Evolutionary conservation across 116 monocot species (phyloP).

Genomic region (Cymodocea nodosa): DNA sequence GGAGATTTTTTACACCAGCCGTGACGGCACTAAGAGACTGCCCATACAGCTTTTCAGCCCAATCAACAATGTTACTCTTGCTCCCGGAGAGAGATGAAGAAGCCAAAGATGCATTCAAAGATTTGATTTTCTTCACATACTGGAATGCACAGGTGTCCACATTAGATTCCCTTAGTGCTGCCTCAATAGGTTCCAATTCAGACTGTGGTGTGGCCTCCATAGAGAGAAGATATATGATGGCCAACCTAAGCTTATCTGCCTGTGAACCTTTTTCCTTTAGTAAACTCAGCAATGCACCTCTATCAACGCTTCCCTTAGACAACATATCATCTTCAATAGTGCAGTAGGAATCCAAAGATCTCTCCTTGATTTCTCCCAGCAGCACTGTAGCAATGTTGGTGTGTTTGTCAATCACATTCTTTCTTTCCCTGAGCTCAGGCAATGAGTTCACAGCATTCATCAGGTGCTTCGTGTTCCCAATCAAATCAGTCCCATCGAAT

Average conservation of each 20-base stretch:
- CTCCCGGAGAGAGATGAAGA: slow-evolving; percentile 46
- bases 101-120: slow-evolving; percentile 62
- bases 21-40: slow-evolving; percentile 89
- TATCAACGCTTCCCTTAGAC: slow-evolving; percentile 59
- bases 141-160: slow-evolving; percentile 70
- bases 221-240: slow-evolving; percentile 76
- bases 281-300: slow-evolving; percentile 29
- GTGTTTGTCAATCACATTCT: slow-evolving; percentile 88
- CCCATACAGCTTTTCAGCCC: slow-evolving; percentile 94
- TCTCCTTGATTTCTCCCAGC: slow-evolving; percentile 76
- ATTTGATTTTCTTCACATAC: slow-evolving; percentile 90
- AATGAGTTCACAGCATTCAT: slow-evolving; percentile 92
- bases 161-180: slow-evolving; percentile 58
- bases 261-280: slow-evolving; percentile 75
- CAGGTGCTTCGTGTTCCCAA: slow-evolving; percentile 80
- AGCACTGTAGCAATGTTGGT: slow-evolving; percentile 78
- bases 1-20: slow-evolving; percentile 86
- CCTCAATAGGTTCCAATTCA: slow-evolving; percentile 71
- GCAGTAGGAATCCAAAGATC: slow-evolving; percentile 77
- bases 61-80: slow-evolving; percentile 86
- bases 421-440: slow-evolving; percentile 86
- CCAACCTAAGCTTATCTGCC: slow-evolving; percentile 71
- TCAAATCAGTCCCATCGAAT: slow-evolving; percentile 79
- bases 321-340: slow-evolving; percentile 71
- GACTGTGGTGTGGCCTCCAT: slow-evolving; percentile 62